phyloP scores from a whole-genome alignment of 495 filamentous ascomycete species.

The Aspergillus indologenus region DNA sequence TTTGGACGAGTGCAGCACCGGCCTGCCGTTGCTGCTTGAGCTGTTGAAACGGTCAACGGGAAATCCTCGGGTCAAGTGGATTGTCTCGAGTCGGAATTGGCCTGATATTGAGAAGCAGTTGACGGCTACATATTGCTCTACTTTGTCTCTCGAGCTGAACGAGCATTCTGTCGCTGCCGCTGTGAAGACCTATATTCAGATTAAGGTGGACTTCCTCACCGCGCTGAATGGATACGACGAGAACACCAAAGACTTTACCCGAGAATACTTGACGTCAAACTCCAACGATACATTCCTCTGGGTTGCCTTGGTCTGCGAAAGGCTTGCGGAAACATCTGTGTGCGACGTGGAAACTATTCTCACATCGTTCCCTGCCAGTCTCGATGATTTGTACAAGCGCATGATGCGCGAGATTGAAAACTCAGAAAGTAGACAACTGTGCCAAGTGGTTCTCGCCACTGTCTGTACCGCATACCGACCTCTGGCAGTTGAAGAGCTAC shows the following conservation, averaged over 20 bases:
- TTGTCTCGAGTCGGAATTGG: constrained; percentile 26
- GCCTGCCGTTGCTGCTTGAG: constrained; percentile 26
- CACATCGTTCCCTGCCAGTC: constrained; percentile 9
- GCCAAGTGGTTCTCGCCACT: not conserved
- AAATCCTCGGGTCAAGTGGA: constrained; percentile 23
- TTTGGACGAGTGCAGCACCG: constrained; percentile 41
- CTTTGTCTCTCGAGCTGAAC: constrained; percentile 25
- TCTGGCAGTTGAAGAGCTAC: constrained; percentile 13
- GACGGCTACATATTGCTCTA: no score
- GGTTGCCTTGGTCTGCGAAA: constrained; percentile 29
- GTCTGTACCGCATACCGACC: constrained; percentile 6
- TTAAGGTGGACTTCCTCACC: constrained; percentile 28
- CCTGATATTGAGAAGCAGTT: constrained; percentile 15
- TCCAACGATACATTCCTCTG: constrained; percentile 30
- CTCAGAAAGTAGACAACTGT: not conserved
- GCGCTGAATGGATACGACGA: no score
- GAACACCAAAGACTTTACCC: constrained; percentile 7
- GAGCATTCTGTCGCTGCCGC: constrained; percentile 9
- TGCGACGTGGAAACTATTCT: not conserved
- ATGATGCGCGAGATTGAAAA: constrained; percentile 15
- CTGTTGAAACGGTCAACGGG: constrained; percentile 18
- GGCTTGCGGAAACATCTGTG: constrained; percentile 11
- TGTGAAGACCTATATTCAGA: constrained; percentile 29
- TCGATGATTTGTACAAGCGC: constrained; percentile 15
- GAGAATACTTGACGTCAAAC: constrained; percentile 6